Evolutionary conservation across 169 alveolate species (phyloP), one percentile per base, ranked within the genome.

Genomic region (Plasmodium vivax): DNA sequence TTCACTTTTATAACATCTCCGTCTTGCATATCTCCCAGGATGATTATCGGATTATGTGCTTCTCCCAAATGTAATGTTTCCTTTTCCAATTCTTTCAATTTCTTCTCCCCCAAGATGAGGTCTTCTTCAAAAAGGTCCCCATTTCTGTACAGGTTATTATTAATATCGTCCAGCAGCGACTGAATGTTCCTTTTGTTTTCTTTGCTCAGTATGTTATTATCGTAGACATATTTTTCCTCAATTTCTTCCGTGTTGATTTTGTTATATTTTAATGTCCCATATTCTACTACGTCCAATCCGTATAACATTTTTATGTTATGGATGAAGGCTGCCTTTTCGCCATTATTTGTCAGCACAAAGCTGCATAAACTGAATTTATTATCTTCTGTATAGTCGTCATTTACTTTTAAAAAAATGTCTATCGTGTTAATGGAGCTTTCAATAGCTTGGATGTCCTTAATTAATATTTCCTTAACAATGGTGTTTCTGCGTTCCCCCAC

Each of bases 1-100:
- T 79, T 88, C 32, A 88, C 90, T 54, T 68, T 58, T 77, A 88
- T 88, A 36, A 88, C 56, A 77, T 80, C 54, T 2, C 94, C 94
- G 47, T 88, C 90, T 79, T 88, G 72, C 94, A 88, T 88, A 56
- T 88, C 94, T 27, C 94, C 94, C 23, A 80, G 47, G 34, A 88
- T 88, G 34, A 88, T 79, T 58, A 88, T 58, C 43, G 94, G 94
- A 27, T 88, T 88, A 79, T 88, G 82, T 14, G 19, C 34, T 8
- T 88, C 34, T 56, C 94, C 94, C 47, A 88, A 80, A 43, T 79
- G 41, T 77, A 88, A 34, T 34, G 54, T 16, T 23, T 56, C 51
- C 5, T 88, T 77, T 58, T 62, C 38, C 30, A 58, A 68, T 12
- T 77, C 79, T 14, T 56, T 51, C 72, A 88, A 32, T 54, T 79